Percentiles rank a stretch among this genome's conserved stretches.
These are phyloP conservation scores for Camellia lanceoleosa DNA, from an alignment of 148 eudicot species.

Conservation along the genomic window DNA sequence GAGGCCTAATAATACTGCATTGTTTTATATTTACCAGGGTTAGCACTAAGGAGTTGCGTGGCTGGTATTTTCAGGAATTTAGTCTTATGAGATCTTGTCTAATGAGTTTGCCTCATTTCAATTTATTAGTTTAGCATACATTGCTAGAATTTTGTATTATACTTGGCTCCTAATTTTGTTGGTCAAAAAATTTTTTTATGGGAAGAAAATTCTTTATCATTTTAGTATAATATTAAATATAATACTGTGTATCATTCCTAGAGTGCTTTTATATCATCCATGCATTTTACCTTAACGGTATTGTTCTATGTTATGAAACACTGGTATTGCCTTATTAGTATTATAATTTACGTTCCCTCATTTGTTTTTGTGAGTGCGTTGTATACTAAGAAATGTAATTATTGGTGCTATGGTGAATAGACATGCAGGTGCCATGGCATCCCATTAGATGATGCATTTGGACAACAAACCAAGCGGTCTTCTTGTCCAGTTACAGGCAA, in stretches of 20 bases:
- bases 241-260: background rate
- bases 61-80: too few species aligned
- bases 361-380: background rate
- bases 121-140: too few species aligned
- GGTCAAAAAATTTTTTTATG: background rate
- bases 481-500: slow-evolving; percentile 41
- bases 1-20: too few species aligned
- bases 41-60: too few species aligned
- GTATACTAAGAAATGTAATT: background rate
- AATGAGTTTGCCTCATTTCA: background rate
- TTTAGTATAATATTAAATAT: background rate
- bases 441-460: slow-evolving; percentile 27
- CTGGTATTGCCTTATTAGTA: background rate
- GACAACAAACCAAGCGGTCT: slow-evolving; percentile 19
- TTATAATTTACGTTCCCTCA: background rate
- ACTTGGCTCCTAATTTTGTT: background rate
- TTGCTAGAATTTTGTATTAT: background rate
- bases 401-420: slow-evolving; percentile 24
- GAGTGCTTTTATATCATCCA: background rate
- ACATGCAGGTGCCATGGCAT: slow-evolving; percentile 56
- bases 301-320: background rate
- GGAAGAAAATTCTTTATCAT: background rate
- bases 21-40: too few species aligned
- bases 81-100: too few species aligned
- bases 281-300: background rate